These are phyloP conservation scores for Citrus glauca DNA, from an alignment of 345 rosid species.

Conservation along the genomic window DNA sequence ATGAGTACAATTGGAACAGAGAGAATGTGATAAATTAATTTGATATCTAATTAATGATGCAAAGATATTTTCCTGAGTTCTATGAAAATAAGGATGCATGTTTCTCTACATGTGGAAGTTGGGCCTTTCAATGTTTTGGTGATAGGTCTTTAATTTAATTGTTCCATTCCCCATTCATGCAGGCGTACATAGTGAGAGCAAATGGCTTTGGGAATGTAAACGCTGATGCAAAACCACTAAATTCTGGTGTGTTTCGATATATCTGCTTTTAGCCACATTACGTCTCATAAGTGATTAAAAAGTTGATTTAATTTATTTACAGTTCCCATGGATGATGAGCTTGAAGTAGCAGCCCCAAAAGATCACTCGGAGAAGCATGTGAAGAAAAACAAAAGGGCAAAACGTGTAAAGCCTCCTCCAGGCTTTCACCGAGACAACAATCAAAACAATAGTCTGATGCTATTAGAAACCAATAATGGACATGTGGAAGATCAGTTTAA, in stretches of 20 bases:
- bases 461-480: slow-evolving; percentile 1
- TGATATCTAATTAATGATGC: not conserved
- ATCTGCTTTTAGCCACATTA: not conserved
- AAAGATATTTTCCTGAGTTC: not conserved
- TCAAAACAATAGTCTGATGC: slow-evolving; percentile 16
- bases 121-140: not conserved
- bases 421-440: slow-evolving; percentile 11
- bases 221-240: slow-evolving; percentile 13
- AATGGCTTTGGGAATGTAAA: slow-evolving; percentile 14
- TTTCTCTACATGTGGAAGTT: not conserved
- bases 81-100: not conserved
- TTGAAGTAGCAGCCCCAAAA: not conserved
- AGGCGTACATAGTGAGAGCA: slow-evolving; percentile 42
- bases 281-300: not conserved
- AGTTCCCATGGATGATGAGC: slow-evolving; percentile 10
- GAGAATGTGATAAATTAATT: not conserved
- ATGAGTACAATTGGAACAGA: not conserved
- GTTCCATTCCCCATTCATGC: not conserved
- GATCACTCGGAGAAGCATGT: slow-evolving; percentile 3
- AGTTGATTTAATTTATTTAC: slow-evolving; percentile 1
- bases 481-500: not conserved
- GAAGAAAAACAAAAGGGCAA: not conserved
- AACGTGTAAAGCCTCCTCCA: slow-evolving; percentile 9
- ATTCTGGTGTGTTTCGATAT: slow-evolving; percentile 21
- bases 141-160: not conserved